Percentiles rank a stretch among this genome's conserved stretches.
Conservation (phyloP, 2,329 filamentous ascomycete genomes). For the Exophiala oligosperma region DNA sequence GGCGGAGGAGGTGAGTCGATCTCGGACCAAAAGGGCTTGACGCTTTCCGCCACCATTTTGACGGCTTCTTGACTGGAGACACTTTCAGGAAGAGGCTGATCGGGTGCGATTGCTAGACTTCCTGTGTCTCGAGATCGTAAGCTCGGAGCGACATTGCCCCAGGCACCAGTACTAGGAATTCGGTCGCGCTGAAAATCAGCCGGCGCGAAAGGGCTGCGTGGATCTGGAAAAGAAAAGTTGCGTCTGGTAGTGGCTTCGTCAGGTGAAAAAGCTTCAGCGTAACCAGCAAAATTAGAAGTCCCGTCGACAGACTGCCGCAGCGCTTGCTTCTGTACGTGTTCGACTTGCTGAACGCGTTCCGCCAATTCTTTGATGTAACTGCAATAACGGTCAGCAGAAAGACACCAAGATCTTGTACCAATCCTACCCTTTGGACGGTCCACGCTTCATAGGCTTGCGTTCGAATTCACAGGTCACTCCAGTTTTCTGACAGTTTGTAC, state of each 20-base stretch:
- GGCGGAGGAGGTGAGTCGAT: conserved; percentile 13
- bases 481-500: conserved; percentile 77
- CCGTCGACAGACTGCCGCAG: conserved; percentile 39
- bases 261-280: conserved; percentile 50
- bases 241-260: conserved; percentile 46
- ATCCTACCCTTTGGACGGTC: conserved; percentile 79
- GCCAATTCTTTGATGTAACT: conserved; percentile 91
- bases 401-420: not conserved
- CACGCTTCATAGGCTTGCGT: conserved; percentile 81
- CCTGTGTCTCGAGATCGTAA: conserved; percentile 15
- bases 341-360: conserved; percentile 78
- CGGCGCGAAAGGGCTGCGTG: conserved; percentile 36
- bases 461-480: conserved; percentile 81
- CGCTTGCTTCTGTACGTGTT: conserved; percentile 65
- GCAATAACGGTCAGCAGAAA: not conserved
- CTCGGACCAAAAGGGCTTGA: conserved; percentile 12
- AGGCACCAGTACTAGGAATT: conserved; percentile 24
- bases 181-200: conserved; percentile 23
- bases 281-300: conserved; percentile 7
- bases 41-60: not conserved
- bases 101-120: conserved; percentile 29
- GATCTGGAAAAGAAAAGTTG: conserved; percentile 46
- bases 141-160: conserved; percentile 7
- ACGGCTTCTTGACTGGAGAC: conserved; percentile 1
- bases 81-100: conserved; percentile 19